A percentile compares a stretch with the other conserved stretches of the same genome.
Evolutionary conservation across 352 stramenopile species (phyloP).

Genomic region (Pythium sukuiense): DNA sequence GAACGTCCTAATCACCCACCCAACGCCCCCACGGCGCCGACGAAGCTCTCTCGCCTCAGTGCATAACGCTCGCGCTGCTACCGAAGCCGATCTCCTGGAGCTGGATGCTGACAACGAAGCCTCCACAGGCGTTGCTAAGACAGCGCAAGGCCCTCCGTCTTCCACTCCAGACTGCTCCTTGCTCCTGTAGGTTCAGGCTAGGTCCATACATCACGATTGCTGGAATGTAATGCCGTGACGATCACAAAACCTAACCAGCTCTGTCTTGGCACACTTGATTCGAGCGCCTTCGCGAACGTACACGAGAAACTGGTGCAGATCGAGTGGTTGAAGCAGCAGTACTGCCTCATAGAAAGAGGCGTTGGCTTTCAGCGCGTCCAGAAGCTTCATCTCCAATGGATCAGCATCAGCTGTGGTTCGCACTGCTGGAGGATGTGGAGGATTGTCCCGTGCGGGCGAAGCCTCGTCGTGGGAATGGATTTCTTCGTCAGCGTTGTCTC

Average conservation of each 20-base stretch:
- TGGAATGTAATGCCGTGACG: conserved; percentile 32
- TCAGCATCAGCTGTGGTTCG: neutral
- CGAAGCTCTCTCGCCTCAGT: neutral
- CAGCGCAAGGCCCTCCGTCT: neutral
- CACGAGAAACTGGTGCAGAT: conserved; percentile 15
- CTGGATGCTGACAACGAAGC: conserved; percentile 2
- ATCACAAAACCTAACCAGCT: conserved; percentile 26
- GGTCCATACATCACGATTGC: conserved; percentile 6
- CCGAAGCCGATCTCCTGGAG: conserved; percentile 19
- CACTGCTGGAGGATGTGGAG: neutral
- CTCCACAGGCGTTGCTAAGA: neutral
- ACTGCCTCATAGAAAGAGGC: conserved; percentile 24
- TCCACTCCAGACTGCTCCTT: neutral
- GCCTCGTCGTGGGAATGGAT: neutral
- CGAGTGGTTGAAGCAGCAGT: conserved; percentile 27
- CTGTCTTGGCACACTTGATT: conserved; percentile 25
- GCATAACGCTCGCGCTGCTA: neutral
- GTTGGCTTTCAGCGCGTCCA: conserved; percentile 27
- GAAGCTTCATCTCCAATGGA: conserved; percentile 16
- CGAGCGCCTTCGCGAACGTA: conserved; percentile 21
- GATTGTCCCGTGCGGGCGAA: neutral
- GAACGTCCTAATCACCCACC: neutral
- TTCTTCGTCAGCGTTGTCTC: neutral
- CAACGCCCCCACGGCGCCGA: neutral
- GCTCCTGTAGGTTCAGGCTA: neutral